Evolutionary conservation across 2,329 filamentous ascomycete genomes (phyloP).

Genomic region (Aciculosporium take): DNA sequence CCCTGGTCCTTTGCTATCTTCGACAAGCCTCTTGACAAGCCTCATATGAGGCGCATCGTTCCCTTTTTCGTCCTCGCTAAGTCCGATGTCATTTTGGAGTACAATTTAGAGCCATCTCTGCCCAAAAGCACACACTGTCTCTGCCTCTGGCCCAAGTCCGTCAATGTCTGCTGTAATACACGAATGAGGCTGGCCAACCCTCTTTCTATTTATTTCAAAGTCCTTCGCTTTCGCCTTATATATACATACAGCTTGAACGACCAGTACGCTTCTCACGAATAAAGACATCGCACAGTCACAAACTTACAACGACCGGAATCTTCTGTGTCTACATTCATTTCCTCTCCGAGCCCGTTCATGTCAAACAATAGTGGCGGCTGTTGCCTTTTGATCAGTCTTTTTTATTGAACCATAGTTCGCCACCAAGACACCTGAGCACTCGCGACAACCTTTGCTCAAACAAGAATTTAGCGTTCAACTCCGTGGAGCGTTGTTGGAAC

Average conservation of each 20-base stretch:
- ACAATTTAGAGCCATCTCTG: not conserved
- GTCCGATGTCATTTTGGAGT: constrained; percentile 1
- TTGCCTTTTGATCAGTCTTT: not conserved
- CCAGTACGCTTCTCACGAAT: not conserved
- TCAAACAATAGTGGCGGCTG: not conserved
- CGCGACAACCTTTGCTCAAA: not conserved
- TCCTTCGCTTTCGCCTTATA: not conserved
- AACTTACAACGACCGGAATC: not conserved
- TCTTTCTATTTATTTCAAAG: constrained; percentile 1
- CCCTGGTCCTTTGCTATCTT: constrained; percentile 4
- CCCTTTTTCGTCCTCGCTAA: constrained; percentile 4
- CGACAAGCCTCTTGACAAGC: constrained; percentile 4
- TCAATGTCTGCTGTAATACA: constrained; percentile 1
- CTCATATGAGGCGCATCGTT: constrained; percentile 4
- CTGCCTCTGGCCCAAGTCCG: not conserved
- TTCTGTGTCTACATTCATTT: not conserved
- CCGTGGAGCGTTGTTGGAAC: not conserved
- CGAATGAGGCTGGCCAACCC: constrained; percentile 3
- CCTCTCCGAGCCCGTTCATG: not conserved
- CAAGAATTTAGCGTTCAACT: not conserved
- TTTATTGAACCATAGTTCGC: not conserved
- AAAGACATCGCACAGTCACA: not conserved
- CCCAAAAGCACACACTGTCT: not conserved
- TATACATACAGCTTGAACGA: not conserved
- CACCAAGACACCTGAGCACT: not conserved